Evolutionary conservation across 768 basidiomycete genomes (phyloP), one percentile per base, ranked within the genome.

Genomic region (Rhodotorula sphaerocarpa): DNA sequence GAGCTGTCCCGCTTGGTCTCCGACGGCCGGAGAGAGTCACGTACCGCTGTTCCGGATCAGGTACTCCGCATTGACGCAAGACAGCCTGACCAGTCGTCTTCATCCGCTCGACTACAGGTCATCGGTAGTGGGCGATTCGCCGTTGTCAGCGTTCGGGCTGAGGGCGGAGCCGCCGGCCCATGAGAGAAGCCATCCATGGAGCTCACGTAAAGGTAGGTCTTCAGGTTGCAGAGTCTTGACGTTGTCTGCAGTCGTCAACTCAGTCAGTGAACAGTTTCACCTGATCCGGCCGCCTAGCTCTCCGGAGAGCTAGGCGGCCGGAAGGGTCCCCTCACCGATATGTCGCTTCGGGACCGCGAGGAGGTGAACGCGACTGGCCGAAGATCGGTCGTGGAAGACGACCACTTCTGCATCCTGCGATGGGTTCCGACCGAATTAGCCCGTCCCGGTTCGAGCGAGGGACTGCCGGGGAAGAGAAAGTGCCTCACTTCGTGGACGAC

Each of bases 401-500:
- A 64, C 59, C 14, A 55, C 57, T 43, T 57, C 61, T 15, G 53
- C 16, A 25, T 61, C 59, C 66, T 68, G 53, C 10, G 27, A n/a
- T n/a, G n/a, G n/a, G n/a, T n/a, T n/a, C n/a, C n/a, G n/a, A n/a
- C n/a, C n/a, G n/a, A n/a, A n/a, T n/a, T n/a, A n/a, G n/a, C n/a
- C n/a, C n/a, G n/a, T n/a, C n/a, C n/a, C n/a, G n/a, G n/a, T n/a
- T n/a, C n/a, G n/a, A n/a, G n/a, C n/a, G n/a, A n/a, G n/a, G n/a
- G n/a, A n/a, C n/a, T n/a, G n/a, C n/a, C n/a, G n/a, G n/a, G n/a
- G n/a, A n/a, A n/a, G n/a, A n/a, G n/a, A n/a, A n/a, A 18, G 2
- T 15, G 4, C n/a, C 59, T 14, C n/a, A 66, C 65, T 55, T 62
- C 57, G 36, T 61, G 50, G 5, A 66, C 65, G 12, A 66, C 65